Evolutionary conservation across 352 stramenopile species (phyloP).

Genomic region (Globisporangium irregulare): DNA sequence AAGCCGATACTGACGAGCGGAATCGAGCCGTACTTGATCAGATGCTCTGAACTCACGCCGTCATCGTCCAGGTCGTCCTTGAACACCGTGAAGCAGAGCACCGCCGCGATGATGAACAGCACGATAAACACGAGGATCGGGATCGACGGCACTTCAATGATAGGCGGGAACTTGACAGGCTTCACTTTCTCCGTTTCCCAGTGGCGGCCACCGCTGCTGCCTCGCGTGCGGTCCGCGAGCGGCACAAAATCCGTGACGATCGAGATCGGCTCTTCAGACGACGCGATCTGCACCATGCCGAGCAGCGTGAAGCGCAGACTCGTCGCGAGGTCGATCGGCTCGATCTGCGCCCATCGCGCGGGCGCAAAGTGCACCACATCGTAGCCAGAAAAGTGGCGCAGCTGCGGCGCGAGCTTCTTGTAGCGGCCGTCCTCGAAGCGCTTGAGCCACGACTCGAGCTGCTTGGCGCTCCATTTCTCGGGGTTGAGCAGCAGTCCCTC

Average conservation of each 20-base stretch:
- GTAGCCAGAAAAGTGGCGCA: conserved; percentile 59
- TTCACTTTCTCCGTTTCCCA: conserved; percentile 27
- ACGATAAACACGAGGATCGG: conserved; percentile 42
- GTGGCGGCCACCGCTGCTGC: conserved; percentile 14
- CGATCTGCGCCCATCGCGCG: conserved; percentile 50
- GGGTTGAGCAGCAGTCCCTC: conserved; percentile 76
- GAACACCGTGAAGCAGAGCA: conserved; percentile 80
- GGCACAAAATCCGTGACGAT: conserved; percentile 83
- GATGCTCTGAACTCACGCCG: conserved; percentile 53
- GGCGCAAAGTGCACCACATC: conserved; percentile 71
- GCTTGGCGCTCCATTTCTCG: conserved; percentile 75
- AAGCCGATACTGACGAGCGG: conserved; percentile 87
- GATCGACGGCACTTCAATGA: conserved; percentile 74
- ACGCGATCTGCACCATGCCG: conserved; percentile 82
- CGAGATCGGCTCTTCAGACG: conserved; percentile 48
- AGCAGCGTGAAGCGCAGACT: conserved; percentile 85
- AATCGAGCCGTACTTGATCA: conserved; percentile 84
- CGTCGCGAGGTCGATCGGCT: conserved; percentile 61
- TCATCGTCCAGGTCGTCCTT: conserved; percentile 46
- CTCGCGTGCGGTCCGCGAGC: conserved; percentile 25
- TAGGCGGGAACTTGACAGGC: conserved; percentile 75
- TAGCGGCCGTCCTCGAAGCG: conserved; percentile 77
- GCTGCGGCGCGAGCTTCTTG: conserved; percentile 38
- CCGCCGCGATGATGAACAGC: conserved; percentile 46
- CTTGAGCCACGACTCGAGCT: conserved; percentile 74